Percentiles rank a stretch among this genome's conserved stretches.
phyloP scores from a whole-genome alignment of 176 grass and related monocot species.

The Saccharum officinarum region DNA sequence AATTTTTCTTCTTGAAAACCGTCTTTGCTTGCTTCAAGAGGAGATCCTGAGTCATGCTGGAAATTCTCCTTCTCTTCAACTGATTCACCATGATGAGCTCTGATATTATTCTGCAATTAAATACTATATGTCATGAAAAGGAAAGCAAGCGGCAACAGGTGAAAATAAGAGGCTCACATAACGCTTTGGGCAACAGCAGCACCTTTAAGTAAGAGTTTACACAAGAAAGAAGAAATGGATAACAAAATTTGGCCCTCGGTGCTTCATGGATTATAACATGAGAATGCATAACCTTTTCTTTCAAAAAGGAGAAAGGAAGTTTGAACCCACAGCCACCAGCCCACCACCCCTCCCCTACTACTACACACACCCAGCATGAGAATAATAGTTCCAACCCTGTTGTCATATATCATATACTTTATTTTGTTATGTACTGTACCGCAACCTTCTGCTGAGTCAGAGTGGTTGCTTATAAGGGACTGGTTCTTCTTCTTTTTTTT shows the following conservation, averaged over 20 bases:
- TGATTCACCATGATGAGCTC: constrained; percentile 64
- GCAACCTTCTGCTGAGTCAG: not conserved
- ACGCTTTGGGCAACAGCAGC: not conserved
- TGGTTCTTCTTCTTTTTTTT: not conserved
- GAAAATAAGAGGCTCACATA: not conserved
- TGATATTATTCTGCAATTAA: constrained; percentile 90
- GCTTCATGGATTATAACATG: constrained; percentile 4
- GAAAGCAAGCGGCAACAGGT: constrained; percentile 40
- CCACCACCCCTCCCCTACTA: not conserved
- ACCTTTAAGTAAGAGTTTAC: constrained; percentile 7
- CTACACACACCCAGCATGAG: not conserved
- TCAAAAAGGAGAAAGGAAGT: not conserved
- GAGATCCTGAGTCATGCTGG: constrained; percentile 40
- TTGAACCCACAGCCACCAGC: not conserved
- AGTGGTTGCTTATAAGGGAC: not conserved
- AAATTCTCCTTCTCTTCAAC: constrained; percentile 53
- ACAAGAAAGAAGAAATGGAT: constrained; percentile 1
- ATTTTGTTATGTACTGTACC: not conserved
- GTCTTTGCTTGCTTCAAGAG: constrained; percentile 28
- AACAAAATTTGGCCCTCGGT: not conserved
- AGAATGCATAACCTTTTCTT: not conserved
- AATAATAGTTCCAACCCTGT: not conserved
- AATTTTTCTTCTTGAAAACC: constrained; percentile 27
- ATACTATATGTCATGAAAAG: constrained; percentile 54
- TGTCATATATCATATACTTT: constrained; percentile 1